These are phyloP conservation scores for Phaeotremella fagi DNA, from an alignment of 768 basidiomycete species.

Conservation along the genomic window DNA sequence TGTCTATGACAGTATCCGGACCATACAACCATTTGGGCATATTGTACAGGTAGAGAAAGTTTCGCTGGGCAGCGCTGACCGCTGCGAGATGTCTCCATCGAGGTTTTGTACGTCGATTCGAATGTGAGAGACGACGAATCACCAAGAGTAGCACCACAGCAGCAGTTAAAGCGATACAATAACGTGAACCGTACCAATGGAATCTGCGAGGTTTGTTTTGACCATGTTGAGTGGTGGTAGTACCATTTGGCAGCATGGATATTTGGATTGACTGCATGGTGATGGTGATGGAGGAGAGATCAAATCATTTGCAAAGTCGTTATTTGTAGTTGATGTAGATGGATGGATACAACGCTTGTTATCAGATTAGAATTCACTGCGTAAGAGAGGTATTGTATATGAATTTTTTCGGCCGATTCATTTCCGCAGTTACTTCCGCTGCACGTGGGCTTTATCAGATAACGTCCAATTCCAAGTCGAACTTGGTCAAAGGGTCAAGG, in stretches of 20 bases:
- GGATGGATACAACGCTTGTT: too few species aligned
- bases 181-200: not conserved
- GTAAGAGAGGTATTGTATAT: too few species aligned
- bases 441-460: too few species aligned
- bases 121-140: not conserved
- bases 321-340: too few species aligned
- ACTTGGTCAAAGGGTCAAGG: too few species aligned
- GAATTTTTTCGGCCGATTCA: too few species aligned
- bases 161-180: not conserved
- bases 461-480: too few species aligned
- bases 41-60: constrained; percentile 21
- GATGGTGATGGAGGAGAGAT: too few species aligned
- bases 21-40: constrained; percentile 32
- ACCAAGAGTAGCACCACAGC: not conserved
- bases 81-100: constrained; percentile 5
- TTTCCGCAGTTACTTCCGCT: too few species aligned
- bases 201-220: not conserved
- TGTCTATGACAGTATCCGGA: constrained; percentile 26
- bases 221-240: not conserved
- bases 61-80: constrained; percentile 11
- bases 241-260: not conserved
- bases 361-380: too few species aligned
- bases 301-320: too few species aligned
- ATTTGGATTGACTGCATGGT: not conserved
- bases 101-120: not conserved